These are phyloP conservation scores for Cyamopsis tetragonoloba DNA, from an alignment of 306 rosid species.

Conservation along the genomic window DNA sequence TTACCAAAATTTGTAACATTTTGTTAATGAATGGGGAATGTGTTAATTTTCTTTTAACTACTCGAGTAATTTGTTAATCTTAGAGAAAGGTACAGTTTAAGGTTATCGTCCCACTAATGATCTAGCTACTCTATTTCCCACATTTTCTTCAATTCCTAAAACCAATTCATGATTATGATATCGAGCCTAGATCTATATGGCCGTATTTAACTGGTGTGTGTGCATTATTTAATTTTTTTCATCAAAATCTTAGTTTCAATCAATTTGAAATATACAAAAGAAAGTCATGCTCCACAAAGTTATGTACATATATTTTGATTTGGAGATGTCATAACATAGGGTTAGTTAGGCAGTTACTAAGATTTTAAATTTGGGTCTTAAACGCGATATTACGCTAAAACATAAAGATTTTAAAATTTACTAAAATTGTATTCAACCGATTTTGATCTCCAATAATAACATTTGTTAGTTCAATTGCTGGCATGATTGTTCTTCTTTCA, in stretches of 20 bases:
- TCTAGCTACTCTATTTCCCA: background rate
- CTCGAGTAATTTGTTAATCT: background rate
- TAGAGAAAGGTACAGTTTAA: background rate
- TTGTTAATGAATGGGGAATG: background rate
- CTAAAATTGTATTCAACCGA: too few species aligned
- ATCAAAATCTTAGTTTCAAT: too few species aligned
- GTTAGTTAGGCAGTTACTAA: background rate
- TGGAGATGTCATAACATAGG: background rate
- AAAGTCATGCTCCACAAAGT: background rate
- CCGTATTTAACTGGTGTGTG: background rate
- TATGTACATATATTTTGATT: background rate
- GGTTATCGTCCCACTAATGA: background rate
- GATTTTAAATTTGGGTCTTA: too few species aligned
- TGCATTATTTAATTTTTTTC: too few species aligned
- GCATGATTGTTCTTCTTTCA: slow-evolving; percentile 8
- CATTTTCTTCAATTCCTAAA: too few species aligned
- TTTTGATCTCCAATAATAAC: too few species aligned
- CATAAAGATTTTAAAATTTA: too few species aligned
- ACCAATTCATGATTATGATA: slow-evolving; percentile 1
- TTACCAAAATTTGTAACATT: slow-evolving; percentile 1
- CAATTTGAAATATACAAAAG: background rate
- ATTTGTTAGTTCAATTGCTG: background rate
- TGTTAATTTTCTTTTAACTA: background rate
- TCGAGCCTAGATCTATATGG: background rate
- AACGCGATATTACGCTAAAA: too few species aligned